Evolutionary conservation across 1,284 basidiomycete genomes (phyloP).

Genomic region (Athelia sp.): DNA sequence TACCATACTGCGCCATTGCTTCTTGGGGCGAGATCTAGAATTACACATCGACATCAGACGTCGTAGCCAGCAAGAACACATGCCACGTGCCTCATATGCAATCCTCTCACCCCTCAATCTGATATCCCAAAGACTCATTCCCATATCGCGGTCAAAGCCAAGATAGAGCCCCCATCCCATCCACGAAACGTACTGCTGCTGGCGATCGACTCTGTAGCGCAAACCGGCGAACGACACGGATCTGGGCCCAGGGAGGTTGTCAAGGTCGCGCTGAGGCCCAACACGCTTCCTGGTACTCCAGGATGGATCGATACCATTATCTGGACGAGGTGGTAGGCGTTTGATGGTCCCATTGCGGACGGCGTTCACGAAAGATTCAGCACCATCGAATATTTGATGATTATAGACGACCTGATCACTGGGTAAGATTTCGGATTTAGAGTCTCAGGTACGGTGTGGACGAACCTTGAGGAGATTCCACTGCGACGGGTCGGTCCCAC

Average conservation of each 20-base stretch:
- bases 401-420: conserved; percentile 46
- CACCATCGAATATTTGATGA: conserved; percentile 44
- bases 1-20: conserved; percentile 60
- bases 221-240: conserved; percentile 53
- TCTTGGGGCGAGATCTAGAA: conserved; percentile 46
- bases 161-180: conserved; percentile 62
- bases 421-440: too few relatives aligned
- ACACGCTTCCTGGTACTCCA: conserved; percentile 44
- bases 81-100: conserved; percentile 50
- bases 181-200: conserved; percentile 55
- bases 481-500: conserved; percentile 44
- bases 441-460: too few relatives aligned
- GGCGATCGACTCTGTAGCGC: conserved; percentile 51
- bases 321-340: conserved; percentile 29
- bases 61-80: too few relatives aligned
- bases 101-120: conserved; percentile 56
- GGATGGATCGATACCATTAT: conserved; percentile 19
- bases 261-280: conserved; percentile 41
- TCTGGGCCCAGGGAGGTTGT: conserved; percentile 57
- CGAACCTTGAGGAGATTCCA: conserved; percentile 37
- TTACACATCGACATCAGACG: too few relatives aligned
- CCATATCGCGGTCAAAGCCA: conserved; percentile 64
- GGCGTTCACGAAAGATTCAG: conserved; percentile 47
- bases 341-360: conserved; percentile 48
- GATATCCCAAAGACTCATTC: conserved; percentile 63